Percentiles rank a stretch among this genome's conserved stretches.
phyloP scores from a whole-genome alignment of 805 yeast species.

The Metschnikowia picachoensis region DNA sequence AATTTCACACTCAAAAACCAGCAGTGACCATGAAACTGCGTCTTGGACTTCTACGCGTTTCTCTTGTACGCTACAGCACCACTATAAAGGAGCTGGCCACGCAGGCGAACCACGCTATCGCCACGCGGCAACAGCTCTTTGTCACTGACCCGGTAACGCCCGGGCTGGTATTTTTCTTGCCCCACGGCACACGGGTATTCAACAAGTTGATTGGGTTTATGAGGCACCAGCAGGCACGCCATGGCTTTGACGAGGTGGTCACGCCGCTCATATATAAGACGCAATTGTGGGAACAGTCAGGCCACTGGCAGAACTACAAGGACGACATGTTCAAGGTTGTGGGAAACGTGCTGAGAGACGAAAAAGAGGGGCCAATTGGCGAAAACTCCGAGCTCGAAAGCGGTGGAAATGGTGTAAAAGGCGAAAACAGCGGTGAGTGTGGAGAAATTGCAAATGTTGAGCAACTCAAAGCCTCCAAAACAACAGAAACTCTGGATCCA shows the following conservation, averaged over 20 bases:
- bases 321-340: slow-evolving; percentile 92
- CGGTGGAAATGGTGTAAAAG: too few species aligned
- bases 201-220: slow-evolving; percentile 76
- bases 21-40: too few species aligned
- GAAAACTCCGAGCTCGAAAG: neutral
- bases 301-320: slow-evolving; percentile 94
- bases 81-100: slow-evolving; percentile 25
- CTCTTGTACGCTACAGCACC: neutral
- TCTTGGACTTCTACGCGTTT: too few species aligned
- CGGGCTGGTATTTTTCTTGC: slow-evolving; percentile 87
- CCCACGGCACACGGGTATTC: slow-evolving; percentile 87
- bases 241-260: slow-evolving; percentile 87
- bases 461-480: too few species aligned
- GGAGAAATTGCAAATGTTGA: too few species aligned
- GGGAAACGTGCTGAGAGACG: slow-evolving; percentile 44
- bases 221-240: slow-evolving; percentile 75
- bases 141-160: slow-evolving; percentile 81
- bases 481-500: too few species aligned
- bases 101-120: slow-evolving; percentile 41
- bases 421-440: too few species aligned
- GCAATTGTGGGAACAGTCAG: slow-evolving; percentile 83
- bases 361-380: slow-evolving; percentile 7
- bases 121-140: slow-evolving; percentile 69
- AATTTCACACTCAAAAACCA: too few species aligned
- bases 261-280: slow-evolving; percentile 86